These are phyloP conservation scores for Syncephalastrum contaminatum DNA, from an alignment of 371 early-diverging fungal species.

Conservation along the genomic window DNA sequence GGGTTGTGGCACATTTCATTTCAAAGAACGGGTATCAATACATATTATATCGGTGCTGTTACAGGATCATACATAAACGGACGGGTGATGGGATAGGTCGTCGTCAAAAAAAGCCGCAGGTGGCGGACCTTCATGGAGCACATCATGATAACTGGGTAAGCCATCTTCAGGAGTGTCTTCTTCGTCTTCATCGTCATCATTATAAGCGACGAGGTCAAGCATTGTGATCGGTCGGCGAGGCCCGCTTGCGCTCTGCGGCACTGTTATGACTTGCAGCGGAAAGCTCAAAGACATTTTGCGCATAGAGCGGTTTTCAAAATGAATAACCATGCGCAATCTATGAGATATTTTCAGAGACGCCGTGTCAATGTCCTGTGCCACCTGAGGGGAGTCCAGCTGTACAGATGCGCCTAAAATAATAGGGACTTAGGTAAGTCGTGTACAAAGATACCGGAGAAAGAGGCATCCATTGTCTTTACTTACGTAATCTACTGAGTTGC, in stretches of 20 bases:
- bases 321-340: slow-evolving; percentile 14
- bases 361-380: slow-evolving; percentile 15
- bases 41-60: too few species aligned
- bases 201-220: too few species aligned
- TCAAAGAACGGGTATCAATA: too few species aligned
- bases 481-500: neutral
- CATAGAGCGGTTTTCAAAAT: slow-evolving; percentile 9
- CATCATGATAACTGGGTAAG: slow-evolving; percentile 19
- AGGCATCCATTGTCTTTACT: neutral
- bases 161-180: slow-evolving; percentile 5
- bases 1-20: slow-evolving; percentile 19
- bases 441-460: too few species aligned
- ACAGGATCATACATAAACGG: slow-evolving; percentile 3
- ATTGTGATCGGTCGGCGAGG: neutral
- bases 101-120: slow-evolving; percentile 23
- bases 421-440: too few species aligned
- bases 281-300: slow-evolving; percentile 21
- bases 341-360: slow-evolving; percentile 13
- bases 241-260: slow-evolving; percentile 4
- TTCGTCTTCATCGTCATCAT: slow-evolving; percentile 1
- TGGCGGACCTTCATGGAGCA: slow-evolving; percentile 21
- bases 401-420: too few species aligned
- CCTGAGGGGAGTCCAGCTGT: slow-evolving; percentile 3
- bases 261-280: slow-evolving; percentile 14
- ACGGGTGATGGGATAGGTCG: slow-evolving; percentile 13